A percentile compares a stretch with the other conserved stretches of the same genome.
Evolutionary conservation across 352 stramenopile genomes (phyloP).

Genomic region (Phytophthora lateralis): DNA sequence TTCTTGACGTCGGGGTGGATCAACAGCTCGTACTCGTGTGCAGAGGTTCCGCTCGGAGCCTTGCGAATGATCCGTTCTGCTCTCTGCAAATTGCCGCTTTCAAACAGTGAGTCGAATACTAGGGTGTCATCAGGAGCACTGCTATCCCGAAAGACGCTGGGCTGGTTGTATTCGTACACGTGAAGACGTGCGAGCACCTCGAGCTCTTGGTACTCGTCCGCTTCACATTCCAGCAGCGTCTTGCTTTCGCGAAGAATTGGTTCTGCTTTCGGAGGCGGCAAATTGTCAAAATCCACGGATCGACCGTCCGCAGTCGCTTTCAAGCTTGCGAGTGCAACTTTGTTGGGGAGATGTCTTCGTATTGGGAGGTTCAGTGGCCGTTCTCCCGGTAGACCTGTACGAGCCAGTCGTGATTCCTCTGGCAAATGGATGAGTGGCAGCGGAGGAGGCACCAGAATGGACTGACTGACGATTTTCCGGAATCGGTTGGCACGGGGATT

Average conservation of each 20-base stretch:
- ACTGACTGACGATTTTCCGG: slow-evolving; percentile 24
- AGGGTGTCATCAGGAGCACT: slow-evolving; percentile 57
- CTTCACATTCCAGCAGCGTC: slow-evolving; percentile 41
- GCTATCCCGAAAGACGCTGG: slow-evolving; percentile 40
- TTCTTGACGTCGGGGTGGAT: slow-evolving; percentile 86
- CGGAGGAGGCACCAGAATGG: slow-evolving; percentile 55
- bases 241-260: slow-evolving; percentile 54
- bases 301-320: background rate
- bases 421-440: slow-evolving; percentile 65
- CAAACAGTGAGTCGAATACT: slow-evolving; percentile 77
- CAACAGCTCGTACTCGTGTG: slow-evolving; percentile 72
- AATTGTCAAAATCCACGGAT: slow-evolving; percentile 1
- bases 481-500: slow-evolving; percentile 37
- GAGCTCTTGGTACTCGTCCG: slow-evolving; percentile 35
- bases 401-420: slow-evolving; percentile 46
- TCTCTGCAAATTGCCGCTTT: slow-evolving; percentile 70
- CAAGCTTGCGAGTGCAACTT: slow-evolving; percentile 5
- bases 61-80: slow-evolving; percentile 64
- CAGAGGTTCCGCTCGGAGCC: background rate
- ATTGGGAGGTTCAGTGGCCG: slow-evolving; percentile 56
- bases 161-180: slow-evolving; percentile 82
- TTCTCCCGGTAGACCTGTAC: slow-evolving; percentile 44
- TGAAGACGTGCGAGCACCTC: slow-evolving; percentile 38
- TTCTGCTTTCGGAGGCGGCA: slow-evolving; percentile 35
- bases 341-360: slow-evolving; percentile 39